A percentile compares a stretch with the other conserved stretches of the same genome.
Conservation (phyloP, 192 early-diverging fungal genomes). For the Podila epicladia region DNA sequence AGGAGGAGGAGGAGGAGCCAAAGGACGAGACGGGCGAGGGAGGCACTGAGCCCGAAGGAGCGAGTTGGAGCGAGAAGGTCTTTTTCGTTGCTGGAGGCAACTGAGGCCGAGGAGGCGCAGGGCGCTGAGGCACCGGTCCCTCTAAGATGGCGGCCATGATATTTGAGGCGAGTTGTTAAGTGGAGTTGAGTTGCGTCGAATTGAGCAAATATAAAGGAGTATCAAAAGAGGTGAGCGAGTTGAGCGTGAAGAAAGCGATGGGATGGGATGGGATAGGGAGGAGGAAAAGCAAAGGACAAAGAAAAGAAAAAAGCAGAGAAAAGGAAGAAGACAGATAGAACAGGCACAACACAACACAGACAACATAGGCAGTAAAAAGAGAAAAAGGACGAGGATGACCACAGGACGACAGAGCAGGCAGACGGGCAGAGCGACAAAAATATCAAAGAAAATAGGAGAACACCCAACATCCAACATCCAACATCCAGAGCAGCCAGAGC, state of each 20-base stretch:
- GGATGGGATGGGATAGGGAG: too few species aligned
- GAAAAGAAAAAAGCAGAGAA: neutral
- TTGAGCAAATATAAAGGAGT: neutral
- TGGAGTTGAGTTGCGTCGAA: neutral
- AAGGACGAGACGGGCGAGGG: neutral
- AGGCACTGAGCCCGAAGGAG: constrained; percentile 5
- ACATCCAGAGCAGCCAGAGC: neutral
- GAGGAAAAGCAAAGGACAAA: neutral
- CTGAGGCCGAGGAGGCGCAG: constrained; percentile 3
- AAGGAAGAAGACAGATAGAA: neutral
- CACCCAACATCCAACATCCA: neutral
- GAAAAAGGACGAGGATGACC: too few species aligned
- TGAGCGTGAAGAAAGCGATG: neutral
- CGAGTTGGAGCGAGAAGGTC: constrained; percentile 34
- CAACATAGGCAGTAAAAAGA: too few species aligned
- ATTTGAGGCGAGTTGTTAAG: neutral
- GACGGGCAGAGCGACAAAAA: too few species aligned
- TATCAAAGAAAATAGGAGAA: too few species aligned
- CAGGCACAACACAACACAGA: too few species aligned
- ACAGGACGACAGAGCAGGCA: too few species aligned
- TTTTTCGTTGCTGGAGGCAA: constrained; percentile 8
- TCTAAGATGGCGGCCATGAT: neutral
- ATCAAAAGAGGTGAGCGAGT: neutral
- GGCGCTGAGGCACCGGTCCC: neutral
- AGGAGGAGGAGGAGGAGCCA: constrained; percentile 2